Evolutionary conservation across 495 filamentous ascomycete species (phyloP).

Genomic region (Podospora appendiculata): DNA sequence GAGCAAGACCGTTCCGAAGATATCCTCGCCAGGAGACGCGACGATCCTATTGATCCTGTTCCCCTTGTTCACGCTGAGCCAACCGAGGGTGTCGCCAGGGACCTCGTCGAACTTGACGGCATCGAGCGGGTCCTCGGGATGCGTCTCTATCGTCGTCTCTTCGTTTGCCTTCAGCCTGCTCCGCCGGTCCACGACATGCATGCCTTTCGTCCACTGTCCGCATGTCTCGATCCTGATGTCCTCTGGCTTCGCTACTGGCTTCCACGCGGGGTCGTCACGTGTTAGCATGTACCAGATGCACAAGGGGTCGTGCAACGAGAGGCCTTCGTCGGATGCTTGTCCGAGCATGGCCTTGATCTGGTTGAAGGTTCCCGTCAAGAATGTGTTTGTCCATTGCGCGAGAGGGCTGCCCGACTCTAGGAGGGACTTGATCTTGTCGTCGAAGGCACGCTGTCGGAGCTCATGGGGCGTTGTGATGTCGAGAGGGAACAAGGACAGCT

Average conservation of each 20-base stretch:
- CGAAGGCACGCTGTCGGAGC: constrained; percentile 54
- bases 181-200: constrained; percentile 77
- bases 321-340: constrained; percentile 44
- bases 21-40: constrained; percentile 45
- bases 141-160: constrained; percentile 35
- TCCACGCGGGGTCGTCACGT: constrained; percentile 41
- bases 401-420: constrained; percentile 60
- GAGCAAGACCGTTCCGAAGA: constrained; percentile 41
- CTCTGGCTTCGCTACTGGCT: constrained; percentile 36
- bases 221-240: constrained; percentile 82
- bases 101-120: constrained; percentile 26
- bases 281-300: constrained; percentile 81
- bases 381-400: constrained; percentile 72
- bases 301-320: constrained; percentile 83
- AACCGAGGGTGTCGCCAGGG: constrained; percentile 58
- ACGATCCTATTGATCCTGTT: constrained; percentile 73
- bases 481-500: constrained; percentile 74
- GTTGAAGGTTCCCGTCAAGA: constrained; percentile 66
- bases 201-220: constrained; percentile 91
- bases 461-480: constrained; percentile 79
- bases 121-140: constrained; percentile 23
- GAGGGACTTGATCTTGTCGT: constrained; percentile 40
- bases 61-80: constrained; percentile 61
- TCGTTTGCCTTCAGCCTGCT: constrained; percentile 50
- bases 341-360: constrained; percentile 60